A percentile compares a stretch with the other conserved stretches of the same genome.
These are phyloP conservation scores for Nakazawaea pomicola DNA, from an alignment of 805 yeast genomes.

Conservation along the genomic window DNA sequence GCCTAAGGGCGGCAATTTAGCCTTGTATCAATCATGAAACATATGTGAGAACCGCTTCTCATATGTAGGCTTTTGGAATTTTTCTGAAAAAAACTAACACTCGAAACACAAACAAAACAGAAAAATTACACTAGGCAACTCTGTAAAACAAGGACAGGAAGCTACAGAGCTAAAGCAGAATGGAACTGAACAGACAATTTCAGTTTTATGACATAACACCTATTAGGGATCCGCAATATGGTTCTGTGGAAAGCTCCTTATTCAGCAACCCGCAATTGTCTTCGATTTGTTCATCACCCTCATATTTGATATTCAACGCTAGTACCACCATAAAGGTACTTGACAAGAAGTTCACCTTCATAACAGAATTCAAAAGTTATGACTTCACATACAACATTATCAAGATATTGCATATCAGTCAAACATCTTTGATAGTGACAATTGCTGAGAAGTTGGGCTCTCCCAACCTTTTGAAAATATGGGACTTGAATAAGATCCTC, in stretches of 20 bases:
- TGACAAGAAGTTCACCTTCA: constrained; percentile 40
- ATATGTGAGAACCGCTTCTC: no score
- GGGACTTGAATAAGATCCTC: constrained; percentile 59
- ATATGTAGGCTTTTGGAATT: neutral
- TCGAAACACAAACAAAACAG: neutral
- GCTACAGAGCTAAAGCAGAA: neutral
- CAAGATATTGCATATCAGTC: constrained; percentile 42
- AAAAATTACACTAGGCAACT: neutral
- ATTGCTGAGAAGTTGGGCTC: constrained; percentile 71
- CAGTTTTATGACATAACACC: constrained; percentile 83
- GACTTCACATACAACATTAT: constrained; percentile 62
- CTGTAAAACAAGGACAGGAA: neutral
- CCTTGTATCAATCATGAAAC: neutral
- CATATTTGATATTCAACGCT: constrained; percentile 56
- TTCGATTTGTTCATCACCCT: constrained; percentile 54
- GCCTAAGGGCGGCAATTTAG: no score
- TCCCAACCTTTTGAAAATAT: constrained; percentile 64
- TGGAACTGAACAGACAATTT: constrained; percentile 48
- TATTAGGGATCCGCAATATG: constrained; percentile 74
- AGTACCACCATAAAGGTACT: constrained; percentile 53
- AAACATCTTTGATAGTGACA: constrained; percentile 54
- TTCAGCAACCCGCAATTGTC: constrained; percentile 76
- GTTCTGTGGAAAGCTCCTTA: constrained; percentile 48
- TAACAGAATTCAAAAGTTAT: constrained; percentile 55
- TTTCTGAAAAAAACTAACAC: neutral